Conservation (phyloP, 2,329 filamentous ascomycete genomes). For the Botryotinia globosa region DNA sequence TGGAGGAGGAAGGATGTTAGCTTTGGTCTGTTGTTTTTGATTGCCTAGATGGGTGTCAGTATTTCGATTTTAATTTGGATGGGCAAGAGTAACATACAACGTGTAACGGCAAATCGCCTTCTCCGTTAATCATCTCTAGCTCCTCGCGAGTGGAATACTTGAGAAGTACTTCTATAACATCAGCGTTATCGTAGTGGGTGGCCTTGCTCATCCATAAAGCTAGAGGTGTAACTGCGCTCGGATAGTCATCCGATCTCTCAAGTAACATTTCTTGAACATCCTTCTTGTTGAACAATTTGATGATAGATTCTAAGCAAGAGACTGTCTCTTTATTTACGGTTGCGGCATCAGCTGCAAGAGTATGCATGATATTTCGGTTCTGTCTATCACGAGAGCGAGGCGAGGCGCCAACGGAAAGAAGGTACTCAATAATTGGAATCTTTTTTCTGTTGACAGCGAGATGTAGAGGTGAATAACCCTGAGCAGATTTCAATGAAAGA, state of each 20-base stretch:
- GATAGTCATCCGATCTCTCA: slow-evolving; percentile 52
- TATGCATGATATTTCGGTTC: slow-evolving; percentile 68
- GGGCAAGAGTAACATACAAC: slow-evolving; percentile 43
- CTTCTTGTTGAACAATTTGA: slow-evolving; percentile 56
- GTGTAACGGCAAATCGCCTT: slow-evolving; percentile 65
- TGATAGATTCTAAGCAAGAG: slow-evolving; percentile 44
- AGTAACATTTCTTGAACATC: slow-evolving; percentile 57
- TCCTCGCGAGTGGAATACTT: slow-evolving; percentile 55
- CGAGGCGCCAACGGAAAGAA: slow-evolving; percentile 68
- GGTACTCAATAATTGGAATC: slow-evolving; percentile 53
- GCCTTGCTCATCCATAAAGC: slow-evolving; percentile 52
- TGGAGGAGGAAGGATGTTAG: slow-evolving; percentile 31
- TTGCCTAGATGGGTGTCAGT: slow-evolving; percentile 40
- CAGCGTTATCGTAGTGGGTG: background rate
- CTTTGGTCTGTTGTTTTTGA: slow-evolving; percentile 28
- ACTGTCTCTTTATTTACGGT: slow-evolving; percentile 28
- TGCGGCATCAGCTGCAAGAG: slow-evolving; percentile 40
- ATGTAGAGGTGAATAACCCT: slow-evolving; percentile 64
- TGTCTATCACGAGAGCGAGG: slow-evolving; percentile 59
- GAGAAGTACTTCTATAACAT: slow-evolving; percentile 48
- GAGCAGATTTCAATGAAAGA: slow-evolving; percentile 58
- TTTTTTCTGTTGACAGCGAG: slow-evolving; percentile 59
- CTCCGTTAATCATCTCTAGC: slow-evolving; percentile 58
- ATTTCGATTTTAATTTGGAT: slow-evolving; percentile 37
- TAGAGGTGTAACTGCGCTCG: slow-evolving; percentile 61